A percentile compares a stretch with the other conserved stretches of the same genome.
Evolutionary conservation across 2,329 filamentous ascomycete genomes (phyloP).

Genomic region (Aspergillus sp.): DNA sequence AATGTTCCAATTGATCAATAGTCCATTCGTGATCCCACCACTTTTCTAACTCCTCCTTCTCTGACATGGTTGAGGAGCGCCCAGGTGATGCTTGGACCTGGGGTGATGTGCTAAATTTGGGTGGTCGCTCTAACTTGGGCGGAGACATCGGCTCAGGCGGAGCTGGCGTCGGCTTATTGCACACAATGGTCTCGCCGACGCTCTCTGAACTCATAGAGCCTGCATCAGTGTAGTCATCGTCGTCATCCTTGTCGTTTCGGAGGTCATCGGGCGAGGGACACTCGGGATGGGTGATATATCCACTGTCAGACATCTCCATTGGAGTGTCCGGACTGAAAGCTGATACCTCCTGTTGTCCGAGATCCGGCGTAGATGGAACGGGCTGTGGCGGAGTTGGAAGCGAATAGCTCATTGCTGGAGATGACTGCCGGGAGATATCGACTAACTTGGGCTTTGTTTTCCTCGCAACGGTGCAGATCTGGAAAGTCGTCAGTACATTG

Average conservation of each 20-base stretch:
- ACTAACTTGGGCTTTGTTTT: constrained; percentile 42
- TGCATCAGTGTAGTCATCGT: constrained; percentile 30
- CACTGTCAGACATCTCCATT: constrained; percentile 38
- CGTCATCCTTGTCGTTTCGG: constrained; percentile 29
- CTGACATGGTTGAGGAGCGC: constrained; percentile 25
- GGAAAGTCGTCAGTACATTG: constrained; percentile 9
- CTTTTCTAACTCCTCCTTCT: constrained; percentile 33
- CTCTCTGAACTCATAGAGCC: constrained; percentile 31
- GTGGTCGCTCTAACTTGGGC: constrained; percentile 23
- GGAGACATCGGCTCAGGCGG: constrained; percentile 20
- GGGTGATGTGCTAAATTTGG: constrained; percentile 19
- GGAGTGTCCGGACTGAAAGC: constrained; percentile 45
- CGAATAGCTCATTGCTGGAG: constrained; percentile 28
- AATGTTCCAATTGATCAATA: constrained; percentile 41
- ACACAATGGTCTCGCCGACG: constrained; percentile 28
- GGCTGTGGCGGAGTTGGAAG: constrained; percentile 28
- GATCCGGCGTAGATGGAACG: constrained; percentile 39
- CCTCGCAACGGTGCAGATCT: constrained; percentile 39
- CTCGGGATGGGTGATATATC: constrained; percentile 34
- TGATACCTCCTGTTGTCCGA: constrained; percentile 38
- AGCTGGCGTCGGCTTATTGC: constrained; percentile 24
- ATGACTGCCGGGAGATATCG: constrained; percentile 41
- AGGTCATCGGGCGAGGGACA: constrained; percentile 29
- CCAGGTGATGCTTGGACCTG: constrained; percentile 19
- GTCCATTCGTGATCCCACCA: constrained; percentile 45